These are phyloP conservation scores for Zoysia japonica DNA, from an alignment of 176 grass and related monocot species.

Conservation along the genomic window DNA sequence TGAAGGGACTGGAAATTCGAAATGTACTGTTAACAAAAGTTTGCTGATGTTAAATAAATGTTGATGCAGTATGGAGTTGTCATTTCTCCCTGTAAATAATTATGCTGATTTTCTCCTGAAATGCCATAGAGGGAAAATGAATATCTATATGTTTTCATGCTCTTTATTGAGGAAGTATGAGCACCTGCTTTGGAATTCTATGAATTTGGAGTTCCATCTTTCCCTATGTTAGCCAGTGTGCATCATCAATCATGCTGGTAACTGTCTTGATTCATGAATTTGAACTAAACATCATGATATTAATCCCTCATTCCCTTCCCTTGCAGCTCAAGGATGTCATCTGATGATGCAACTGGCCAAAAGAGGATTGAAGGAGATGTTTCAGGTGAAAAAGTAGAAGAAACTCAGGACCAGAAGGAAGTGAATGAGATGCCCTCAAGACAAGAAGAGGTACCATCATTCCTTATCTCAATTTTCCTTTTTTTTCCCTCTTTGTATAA, in stretches of 20 bases:
- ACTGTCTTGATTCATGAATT: background rate
- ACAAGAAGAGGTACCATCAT: constrained; percentile 53
- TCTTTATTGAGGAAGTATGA: background rate
- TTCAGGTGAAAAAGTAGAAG: constrained; percentile 44
- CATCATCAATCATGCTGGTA: background rate
- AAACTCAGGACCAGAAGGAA: constrained; percentile 53
- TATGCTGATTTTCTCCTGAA: background rate
- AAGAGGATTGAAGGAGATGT: constrained; percentile 39
- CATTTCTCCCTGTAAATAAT: background rate
- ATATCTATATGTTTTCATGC: background rate
- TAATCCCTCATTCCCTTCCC: background rate
- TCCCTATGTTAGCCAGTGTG: background rate
- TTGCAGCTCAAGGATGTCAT: constrained; percentile 45
- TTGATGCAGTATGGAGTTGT: background rate
- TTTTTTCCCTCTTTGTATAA: background rate
- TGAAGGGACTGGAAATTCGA: background rate
- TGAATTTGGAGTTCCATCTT: background rate
- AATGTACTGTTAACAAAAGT: background rate
- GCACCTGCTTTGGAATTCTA: background rate
- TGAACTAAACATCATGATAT: constrained; percentile 8
- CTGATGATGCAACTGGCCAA: constrained; percentile 45
- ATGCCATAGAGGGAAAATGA: constrained; percentile 21
- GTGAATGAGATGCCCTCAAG: constrained; percentile 51
- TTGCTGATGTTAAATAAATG: background rate
- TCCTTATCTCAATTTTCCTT: constrained; percentile 1